Percentiles rank a stretch among this genome's conserved stretches.
Conservation (phyloP, 495 filamentous ascomycete genomes). For the Aspergillus campestris region DNA sequence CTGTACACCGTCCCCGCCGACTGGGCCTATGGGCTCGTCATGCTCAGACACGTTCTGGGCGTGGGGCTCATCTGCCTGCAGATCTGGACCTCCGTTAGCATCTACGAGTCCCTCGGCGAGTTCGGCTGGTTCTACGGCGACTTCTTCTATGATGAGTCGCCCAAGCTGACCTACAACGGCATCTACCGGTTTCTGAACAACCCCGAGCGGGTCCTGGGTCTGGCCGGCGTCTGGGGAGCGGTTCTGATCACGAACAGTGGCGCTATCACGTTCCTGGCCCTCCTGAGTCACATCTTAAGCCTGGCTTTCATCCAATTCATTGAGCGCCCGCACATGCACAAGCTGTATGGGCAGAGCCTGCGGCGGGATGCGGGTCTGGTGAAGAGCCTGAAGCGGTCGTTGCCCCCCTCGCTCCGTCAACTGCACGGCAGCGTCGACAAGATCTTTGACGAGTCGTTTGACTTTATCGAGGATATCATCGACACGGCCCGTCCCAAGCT, state of each 20-base stretch:
- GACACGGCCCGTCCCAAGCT: slow-evolving; percentile 83
- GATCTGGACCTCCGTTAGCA: slow-evolving; percentile 85
- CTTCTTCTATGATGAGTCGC: slow-evolving; percentile 80
- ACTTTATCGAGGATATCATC: slow-evolving; percentile 85
- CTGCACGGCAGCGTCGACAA: slow-evolving; percentile 83
- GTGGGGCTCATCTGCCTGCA: slow-evolving; percentile 75
- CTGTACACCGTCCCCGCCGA: slow-evolving; percentile 80
- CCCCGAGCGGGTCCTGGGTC: slow-evolving; percentile 85
- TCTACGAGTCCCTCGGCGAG: slow-evolving; percentile 93
- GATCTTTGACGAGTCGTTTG: slow-evolving; percentile 71
- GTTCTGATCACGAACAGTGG: slow-evolving; percentile 85
- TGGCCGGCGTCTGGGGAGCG: slow-evolving; percentile 93
- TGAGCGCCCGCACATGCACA: slow-evolving; percentile 97
- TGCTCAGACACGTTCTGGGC: slow-evolving; percentile 82
- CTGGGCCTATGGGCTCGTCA: slow-evolving; percentile 74
- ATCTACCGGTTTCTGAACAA: slow-evolving; percentile 99
- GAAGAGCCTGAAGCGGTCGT: slow-evolving; percentile 75
- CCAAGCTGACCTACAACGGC: slow-evolving; percentile 87
- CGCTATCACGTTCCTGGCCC: slow-evolving; percentile 72
- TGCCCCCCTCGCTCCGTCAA: slow-evolving; percentile 70
- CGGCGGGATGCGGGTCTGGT: slow-evolving; percentile 84
- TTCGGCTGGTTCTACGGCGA: slow-evolving; percentile 99
- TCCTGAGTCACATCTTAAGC: slow-evolving; percentile 76
- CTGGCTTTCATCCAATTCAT: slow-evolving; percentile 87
- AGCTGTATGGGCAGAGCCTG: slow-evolving; percentile 79